Evolutionary conservation across 2,329 filamentous ascomycete genomes (phyloP).

Genomic region (Talaromyces sp.): DNA sequence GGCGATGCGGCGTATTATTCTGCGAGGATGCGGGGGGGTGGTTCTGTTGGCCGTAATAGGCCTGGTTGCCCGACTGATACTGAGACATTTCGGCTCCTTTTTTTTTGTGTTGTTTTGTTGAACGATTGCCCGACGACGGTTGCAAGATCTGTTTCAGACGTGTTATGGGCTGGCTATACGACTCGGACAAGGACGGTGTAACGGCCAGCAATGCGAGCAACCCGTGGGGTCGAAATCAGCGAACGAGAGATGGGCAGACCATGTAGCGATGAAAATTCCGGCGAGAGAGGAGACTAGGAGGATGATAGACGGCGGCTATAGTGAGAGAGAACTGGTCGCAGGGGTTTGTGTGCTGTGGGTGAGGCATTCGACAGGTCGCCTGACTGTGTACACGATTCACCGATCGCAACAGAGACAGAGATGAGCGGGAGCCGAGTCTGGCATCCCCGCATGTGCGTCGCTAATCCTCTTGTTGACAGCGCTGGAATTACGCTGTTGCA

Average conservation of each 20-base stretch:
- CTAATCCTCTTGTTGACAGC: neutral
- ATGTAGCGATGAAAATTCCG: neutral
- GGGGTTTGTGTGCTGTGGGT: neutral
- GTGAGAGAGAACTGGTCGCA: neutral
- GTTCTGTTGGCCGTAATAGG: constrained; percentile 39
- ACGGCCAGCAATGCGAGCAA: neutral
- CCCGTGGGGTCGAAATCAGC: neutral
- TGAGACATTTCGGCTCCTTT: constrained; percentile 41
- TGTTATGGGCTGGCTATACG: neutral
- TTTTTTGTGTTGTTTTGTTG: neutral
- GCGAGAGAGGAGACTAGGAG: neutral
- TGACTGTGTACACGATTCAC: neutral
- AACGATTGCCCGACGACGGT: neutral
- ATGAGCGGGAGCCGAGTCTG: neutral
- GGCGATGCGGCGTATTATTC: constrained; percentile 22
- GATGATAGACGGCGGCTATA: neutral
- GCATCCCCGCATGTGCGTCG: constrained; percentile 2
- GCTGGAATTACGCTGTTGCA: neutral
- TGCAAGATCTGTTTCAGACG: neutral
- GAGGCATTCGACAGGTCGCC: neutral
- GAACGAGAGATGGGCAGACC: neutral
- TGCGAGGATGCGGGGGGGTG: constrained; percentile 18
- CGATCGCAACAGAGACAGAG: neutral
- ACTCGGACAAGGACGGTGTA: neutral
- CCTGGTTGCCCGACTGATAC: constrained; percentile 49